A percentile compares a stretch with the other conserved stretches of the same genome.
These are phyloP conservation scores for Trematosphaeria pertusa DNA, from an alignment of 2,329 filamentous ascomycete species.

Conservation along the genomic window DNA sequence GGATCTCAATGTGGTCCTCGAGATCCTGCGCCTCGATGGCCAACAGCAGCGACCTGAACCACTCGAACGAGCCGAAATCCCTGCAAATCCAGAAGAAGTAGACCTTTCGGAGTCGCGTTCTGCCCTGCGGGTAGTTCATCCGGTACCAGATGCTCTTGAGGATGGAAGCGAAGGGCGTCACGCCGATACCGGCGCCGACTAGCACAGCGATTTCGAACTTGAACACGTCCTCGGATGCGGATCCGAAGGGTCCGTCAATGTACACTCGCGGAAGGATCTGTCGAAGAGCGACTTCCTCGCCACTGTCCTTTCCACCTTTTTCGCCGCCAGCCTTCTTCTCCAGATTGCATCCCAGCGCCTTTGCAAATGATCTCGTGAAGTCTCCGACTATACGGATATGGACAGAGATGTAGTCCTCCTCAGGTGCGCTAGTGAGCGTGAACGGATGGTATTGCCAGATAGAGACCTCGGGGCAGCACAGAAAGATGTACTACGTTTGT, in stretches of 20 bases:
- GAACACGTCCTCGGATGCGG: slow-evolving; percentile 87
- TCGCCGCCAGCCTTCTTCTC: slow-evolving; percentile 61
- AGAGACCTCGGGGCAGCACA: slow-evolving; percentile 85
- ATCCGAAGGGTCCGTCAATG: slow-evolving; percentile 84
- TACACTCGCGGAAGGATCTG: slow-evolving; percentile 80
- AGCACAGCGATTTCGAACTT: slow-evolving; percentile 64
- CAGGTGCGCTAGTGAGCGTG: slow-evolving; percentile 83
- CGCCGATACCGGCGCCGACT: slow-evolving; percentile 59
- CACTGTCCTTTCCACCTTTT: slow-evolving; percentile 61
- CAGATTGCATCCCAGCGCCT: slow-evolving; percentile 77
- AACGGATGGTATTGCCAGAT: slow-evolving; percentile 91
- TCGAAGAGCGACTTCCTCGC: slow-evolving; percentile 72
- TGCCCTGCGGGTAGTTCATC: slow-evolving; percentile 85
- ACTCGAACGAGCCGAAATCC: slow-evolving; percentile 87
- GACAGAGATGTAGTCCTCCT: slow-evolving; percentile 89
- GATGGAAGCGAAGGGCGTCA: slow-evolving; percentile 61
- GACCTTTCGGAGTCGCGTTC: slow-evolving; percentile 80
- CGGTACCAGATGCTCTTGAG: slow-evolving; percentile 91
- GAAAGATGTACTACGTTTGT: slow-evolving; percentile 73
- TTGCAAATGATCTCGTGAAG: slow-evolving; percentile 75
- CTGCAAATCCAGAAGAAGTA: slow-evolving; percentile 95
- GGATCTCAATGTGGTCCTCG: slow-evolving; percentile 84
- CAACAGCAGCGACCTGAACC: slow-evolving; percentile 83
- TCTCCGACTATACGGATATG: slow-evolving; percentile 85
- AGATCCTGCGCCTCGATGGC: slow-evolving; percentile 88